phyloP scores from a whole-genome alignment of 768 basidiomycete species.

The Cystobasidium tubakii region DNA sequence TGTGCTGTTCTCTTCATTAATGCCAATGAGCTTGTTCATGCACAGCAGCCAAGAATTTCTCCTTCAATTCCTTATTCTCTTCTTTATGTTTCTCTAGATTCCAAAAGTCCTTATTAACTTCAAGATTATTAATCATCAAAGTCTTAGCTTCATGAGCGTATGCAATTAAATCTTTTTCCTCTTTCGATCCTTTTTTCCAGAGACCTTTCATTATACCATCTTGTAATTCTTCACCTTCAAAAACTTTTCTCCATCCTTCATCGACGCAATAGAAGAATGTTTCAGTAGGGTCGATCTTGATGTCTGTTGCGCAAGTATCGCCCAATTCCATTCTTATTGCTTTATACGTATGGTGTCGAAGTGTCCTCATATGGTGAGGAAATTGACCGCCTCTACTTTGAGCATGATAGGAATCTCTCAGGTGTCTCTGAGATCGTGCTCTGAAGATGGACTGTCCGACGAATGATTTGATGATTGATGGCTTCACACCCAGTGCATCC shows the following conservation, averaged over 20 bases:
- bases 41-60: not conserved
- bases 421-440: not conserved
- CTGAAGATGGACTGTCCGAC: slow-evolving; percentile 12
- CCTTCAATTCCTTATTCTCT: not conserved
- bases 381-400: slow-evolving; percentile 8
- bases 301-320: slow-evolving; percentile 20
- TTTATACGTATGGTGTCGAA: not conserved
- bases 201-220: slow-evolving; percentile 13
- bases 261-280: slow-evolving; percentile 18
- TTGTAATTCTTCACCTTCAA: slow-evolving; percentile 3
- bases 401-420: slow-evolving; percentile 13
- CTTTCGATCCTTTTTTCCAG: slow-evolving; percentile 1
- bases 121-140: not conserved
- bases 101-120: slow-evolving; percentile 10
- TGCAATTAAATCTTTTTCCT: slow-evolving; percentile 1
- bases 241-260: not conserved
- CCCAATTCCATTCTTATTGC: not conserved
- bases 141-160: slow-evolving; percentile 6
- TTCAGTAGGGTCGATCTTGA: slow-evolving; percentile 8
- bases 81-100: slow-evolving; percentile 3
- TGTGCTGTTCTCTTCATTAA: too few relatives aligned
- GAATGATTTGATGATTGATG: slow-evolving; percentile 1
- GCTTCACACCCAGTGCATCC: slow-evolving; percentile 16
- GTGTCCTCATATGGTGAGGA: not conserved
- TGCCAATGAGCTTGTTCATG: slow-evolving; percentile 8